A percentile compares a stretch with the other conserved stretches of the same genome.
These are phyloP conservation scores for Fusarium nelsonii DNA, from an alignment of 2,329 filamentous ascomycete species.

Conservation along the genomic window DNA sequence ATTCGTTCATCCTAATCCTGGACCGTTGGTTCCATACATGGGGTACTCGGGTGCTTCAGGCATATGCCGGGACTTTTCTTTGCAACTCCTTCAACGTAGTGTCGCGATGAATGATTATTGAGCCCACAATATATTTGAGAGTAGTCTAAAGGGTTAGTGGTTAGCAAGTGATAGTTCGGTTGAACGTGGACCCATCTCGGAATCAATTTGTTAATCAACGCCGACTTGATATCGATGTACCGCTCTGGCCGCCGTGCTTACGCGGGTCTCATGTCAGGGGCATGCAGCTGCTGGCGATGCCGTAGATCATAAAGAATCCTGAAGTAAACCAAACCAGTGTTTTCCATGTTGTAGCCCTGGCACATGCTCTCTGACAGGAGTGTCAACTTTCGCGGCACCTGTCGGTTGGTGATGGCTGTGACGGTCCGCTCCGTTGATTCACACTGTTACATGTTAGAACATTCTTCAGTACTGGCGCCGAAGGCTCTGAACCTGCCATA, in stretches of 20 bases:
- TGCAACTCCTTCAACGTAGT: background rate
- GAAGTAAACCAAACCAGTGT: background rate
- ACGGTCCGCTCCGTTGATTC: conserved; percentile 27
- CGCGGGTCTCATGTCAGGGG: conserved; percentile 28
- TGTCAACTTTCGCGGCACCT: conserved; percentile 1
- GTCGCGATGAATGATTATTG: background rate
- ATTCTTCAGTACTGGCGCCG: background rate
- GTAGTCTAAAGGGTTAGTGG: background rate
- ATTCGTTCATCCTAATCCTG: background rate
- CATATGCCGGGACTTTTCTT: conserved; percentile 4
- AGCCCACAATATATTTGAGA: background rate
- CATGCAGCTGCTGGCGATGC: conserved; percentile 20
- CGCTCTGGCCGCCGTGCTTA: conserved; percentile 33
- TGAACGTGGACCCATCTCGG: conserved; percentile 3
- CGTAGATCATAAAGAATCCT: background rate
- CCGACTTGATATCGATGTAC: conserved; percentile 38
- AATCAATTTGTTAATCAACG: conserved; percentile 9
- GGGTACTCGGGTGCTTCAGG: conserved; percentile 1
- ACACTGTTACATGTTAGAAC: conserved; percentile 9
- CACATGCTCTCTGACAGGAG: conserved; percentile 1
- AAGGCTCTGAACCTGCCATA: background rate
- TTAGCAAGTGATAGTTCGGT: background rate
- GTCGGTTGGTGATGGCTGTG: conserved; percentile 20
- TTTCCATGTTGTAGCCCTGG: background rate
- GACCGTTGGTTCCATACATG: background rate